Evolutionary conservation across 805 yeast genomes (phyloP).

Genomic region (Metschnikowia lochheadii): DNA sequence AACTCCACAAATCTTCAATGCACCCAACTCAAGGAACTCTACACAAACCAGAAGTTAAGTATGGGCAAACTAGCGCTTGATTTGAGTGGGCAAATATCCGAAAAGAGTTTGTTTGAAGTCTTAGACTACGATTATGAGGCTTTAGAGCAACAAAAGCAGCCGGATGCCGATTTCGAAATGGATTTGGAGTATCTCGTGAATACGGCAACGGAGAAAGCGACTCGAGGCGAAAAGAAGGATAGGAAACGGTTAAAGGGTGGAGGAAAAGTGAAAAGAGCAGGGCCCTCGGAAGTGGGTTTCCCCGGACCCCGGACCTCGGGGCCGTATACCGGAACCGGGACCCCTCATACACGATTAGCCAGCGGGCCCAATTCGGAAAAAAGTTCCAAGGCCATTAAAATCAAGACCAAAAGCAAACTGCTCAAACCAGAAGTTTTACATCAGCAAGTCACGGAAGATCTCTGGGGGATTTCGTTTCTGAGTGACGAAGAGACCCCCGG

Average conservation of each 20-base stretch:
- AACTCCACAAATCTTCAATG: neutral
- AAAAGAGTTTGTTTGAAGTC: conserved; percentile 12
- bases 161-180: conserved; percentile 21
- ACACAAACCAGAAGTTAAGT: neutral
- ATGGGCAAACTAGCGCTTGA: neutral
- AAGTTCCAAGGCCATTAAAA: neutral
- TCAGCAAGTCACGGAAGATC: conserved; percentile 27
- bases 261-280: too few relatives aligned
- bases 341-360: too few relatives aligned
- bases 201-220: neutral
- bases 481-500: conserved; percentile 22
- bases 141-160: conserved; percentile 11
- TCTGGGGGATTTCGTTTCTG: conserved; percentile 24
- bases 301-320: too few relatives aligned
- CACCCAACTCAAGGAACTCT: too few relatives aligned
- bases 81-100: neutral
- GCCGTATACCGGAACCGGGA: too few relatives aligned
- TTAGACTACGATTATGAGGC: conserved; percentile 17
- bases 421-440: neutral
- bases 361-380: too few relatives aligned
- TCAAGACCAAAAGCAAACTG: neutral
- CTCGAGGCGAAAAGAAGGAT: too few relatives aligned
- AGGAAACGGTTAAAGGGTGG: too few relatives aligned
- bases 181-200: conserved; percentile 28
- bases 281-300: too few relatives aligned